These are phyloP conservation scores for Saccharomycopsis guyanensis DNA, from an alignment of 805 yeast species.

Conservation along the genomic window DNA sequence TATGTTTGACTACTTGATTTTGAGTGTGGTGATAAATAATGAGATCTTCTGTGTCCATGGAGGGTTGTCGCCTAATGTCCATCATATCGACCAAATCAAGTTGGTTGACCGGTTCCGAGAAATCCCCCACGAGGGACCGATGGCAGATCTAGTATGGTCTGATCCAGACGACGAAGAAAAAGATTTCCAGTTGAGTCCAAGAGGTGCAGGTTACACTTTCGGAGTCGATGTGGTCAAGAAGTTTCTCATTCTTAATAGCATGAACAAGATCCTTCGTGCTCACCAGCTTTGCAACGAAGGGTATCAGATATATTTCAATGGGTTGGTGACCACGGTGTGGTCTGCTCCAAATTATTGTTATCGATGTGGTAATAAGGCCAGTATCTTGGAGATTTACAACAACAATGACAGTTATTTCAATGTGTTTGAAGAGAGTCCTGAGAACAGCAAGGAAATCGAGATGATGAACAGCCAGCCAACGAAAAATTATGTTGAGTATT, in stretches of 20 bases:
- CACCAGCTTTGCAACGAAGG: slow-evolving; percentile 98
- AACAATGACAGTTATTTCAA: slow-evolving; percentile 69
- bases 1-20: slow-evolving; percentile 81
- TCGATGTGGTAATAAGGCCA: slow-evolving; percentile 93
- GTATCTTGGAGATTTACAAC: slow-evolving; percentile 81
- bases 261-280: slow-evolving; percentile 82
- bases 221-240: slow-evolving; percentile 87
- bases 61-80: slow-evolving; percentile 91
- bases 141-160: slow-evolving; percentile 98
- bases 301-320: slow-evolving; percentile 83
- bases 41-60: slow-evolving; percentile 94
- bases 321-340: slow-evolving; percentile 94
- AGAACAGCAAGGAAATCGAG: slow-evolving; percentile 48
- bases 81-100: slow-evolving; percentile 84
- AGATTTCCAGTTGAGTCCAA: slow-evolving; percentile 81
- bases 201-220: slow-evolving; percentile 98
- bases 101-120: slow-evolving; percentile 88
- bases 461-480: slow-evolving; percentile 14
- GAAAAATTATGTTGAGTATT: slow-evolving; percentile 30
- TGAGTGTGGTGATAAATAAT: slow-evolving; percentile 86
- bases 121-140: slow-evolving; percentile 98
- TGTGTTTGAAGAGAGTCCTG: slow-evolving; percentile 96
- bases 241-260: slow-evolving; percentile 68
- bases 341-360: slow-evolving; percentile 97
- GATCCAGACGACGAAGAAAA: slow-evolving; percentile 83